Evolutionary conservation across 108 stramenopile species (phyloP).

Genomic region (Cylindrotheca closterium): DNA sequence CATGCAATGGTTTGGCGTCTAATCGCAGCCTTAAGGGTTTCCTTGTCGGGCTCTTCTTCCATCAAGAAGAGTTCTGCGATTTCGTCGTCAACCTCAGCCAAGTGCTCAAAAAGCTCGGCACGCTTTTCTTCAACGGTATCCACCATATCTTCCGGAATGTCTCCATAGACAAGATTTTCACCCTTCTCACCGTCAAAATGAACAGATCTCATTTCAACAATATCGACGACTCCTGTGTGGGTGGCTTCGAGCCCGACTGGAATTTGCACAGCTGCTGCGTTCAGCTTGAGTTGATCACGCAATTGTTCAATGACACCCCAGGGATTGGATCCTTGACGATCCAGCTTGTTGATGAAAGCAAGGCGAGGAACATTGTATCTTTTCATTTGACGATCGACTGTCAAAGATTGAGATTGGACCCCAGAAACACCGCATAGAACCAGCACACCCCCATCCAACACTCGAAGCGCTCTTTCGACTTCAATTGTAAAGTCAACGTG

Average conservation of each 20-base stretch:
- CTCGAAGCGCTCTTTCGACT: constrained; percentile 98
- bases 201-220: constrained; percentile 72
- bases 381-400: constrained; percentile 99
- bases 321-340: constrained; percentile 95
- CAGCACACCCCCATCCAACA: constrained; percentile 96
- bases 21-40: constrained; percentile 87
- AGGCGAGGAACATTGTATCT: constrained; percentile 98
- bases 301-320: constrained; percentile 85
- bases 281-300: constrained; percentile 87
- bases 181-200: constrained; percentile 91
- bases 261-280: constrained; percentile 96
- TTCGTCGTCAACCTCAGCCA: constrained; percentile 97
- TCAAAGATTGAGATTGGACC: constrained; percentile 98
- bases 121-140: constrained; percentile 79
- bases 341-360: constrained; percentile 99
- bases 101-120: constrained; percentile 84
- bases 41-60: constrained; percentile 89
- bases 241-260: constrained; percentile 94
- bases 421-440: constrained; percentile 98
- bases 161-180: constrained; percentile 75
- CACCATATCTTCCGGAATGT: constrained; percentile 79
- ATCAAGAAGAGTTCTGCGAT: constrained; percentile 96
- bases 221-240: constrained; percentile 94
- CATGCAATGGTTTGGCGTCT: constrained; percentile 86
- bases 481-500: constrained; percentile 87